Conservation (phyloP, 2,329 filamentous ascomycete species). For the Cytospora mali region DNA sequence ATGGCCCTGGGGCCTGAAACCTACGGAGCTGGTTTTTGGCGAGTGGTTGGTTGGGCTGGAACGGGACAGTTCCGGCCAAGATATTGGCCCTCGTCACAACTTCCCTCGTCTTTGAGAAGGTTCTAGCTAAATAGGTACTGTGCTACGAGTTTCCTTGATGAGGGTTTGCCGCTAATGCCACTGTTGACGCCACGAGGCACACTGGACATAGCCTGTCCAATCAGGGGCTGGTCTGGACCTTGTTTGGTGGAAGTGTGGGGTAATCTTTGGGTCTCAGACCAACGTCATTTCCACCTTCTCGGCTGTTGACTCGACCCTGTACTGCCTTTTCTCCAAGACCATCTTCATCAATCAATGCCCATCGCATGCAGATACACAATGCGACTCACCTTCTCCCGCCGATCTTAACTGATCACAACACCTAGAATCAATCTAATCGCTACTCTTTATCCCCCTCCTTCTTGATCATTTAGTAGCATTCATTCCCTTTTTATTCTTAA, state of each 20-base stretch:
- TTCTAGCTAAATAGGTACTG: neutral
- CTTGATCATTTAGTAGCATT: neutral
- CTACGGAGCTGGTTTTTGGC: neutral
- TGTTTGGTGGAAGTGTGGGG: slow-evolving; percentile 7
- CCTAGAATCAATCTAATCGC: slow-evolving; percentile 11
- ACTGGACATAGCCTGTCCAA: slow-evolving; percentile 10
- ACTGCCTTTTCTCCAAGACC: neutral
- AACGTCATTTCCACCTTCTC: slow-evolving; percentile 21
- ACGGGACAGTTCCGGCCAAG: neutral
- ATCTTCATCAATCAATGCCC: neutral
- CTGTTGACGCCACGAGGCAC: neutral
- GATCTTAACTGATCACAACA: slow-evolving; percentile 5
- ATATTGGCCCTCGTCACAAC: neutral
- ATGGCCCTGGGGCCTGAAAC: neutral
- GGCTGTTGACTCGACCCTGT: neutral
- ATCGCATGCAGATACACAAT: neutral
- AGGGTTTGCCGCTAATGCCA: neutral
- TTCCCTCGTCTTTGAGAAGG: neutral
- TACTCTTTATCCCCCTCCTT: neutral
- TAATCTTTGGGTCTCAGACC: slow-evolving; percentile 17
- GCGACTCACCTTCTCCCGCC: slow-evolving; percentile 3
- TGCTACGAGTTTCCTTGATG: neutral
- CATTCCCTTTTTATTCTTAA: neutral
- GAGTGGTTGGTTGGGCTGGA: neutral
- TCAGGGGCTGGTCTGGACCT: neutral